These are phyloP conservation scores for Lactarius trivialis DNA, from an alignment of 768 basidiomycete genomes.

Conservation along the genomic window DNA sequence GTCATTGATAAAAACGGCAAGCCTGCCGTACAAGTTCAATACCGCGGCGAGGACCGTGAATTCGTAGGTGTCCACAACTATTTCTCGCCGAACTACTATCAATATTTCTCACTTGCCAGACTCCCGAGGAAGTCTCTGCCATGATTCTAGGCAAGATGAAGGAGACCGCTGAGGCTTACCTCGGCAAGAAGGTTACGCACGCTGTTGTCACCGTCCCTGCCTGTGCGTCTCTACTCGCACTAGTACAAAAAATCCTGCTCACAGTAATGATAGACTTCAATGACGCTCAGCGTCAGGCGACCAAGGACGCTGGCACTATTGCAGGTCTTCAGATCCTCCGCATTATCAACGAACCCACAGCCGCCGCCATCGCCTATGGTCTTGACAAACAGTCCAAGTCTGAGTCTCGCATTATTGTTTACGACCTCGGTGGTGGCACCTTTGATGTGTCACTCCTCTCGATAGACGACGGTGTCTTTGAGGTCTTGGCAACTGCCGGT, in stretches of 20 bases:
- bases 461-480: slow-evolving; percentile 56
- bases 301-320: slow-evolving; percentile 95
- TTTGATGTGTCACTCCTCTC: slow-evolving; percentile 95
- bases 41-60: slow-evolving; percentile 72
- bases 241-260: slow-evolving; percentile 11
- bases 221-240: slow-evolving; percentile 42
- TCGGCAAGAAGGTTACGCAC: slow-evolving; percentile 92
- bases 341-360: slow-evolving; percentile 97
- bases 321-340: slow-evolving; percentile 92
- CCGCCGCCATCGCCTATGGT: slow-evolving; percentile 96
- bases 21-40: slow-evolving; percentile 68
- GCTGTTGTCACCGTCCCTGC: slow-evolving; percentile 98
- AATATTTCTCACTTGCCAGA: slow-evolving; percentile 37
- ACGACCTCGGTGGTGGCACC: slow-evolving; percentile 97
- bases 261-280: slow-evolving; percentile 68
- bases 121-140: slow-evolving; percentile 90
- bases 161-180: slow-evolving; percentile 97
- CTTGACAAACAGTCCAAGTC: slow-evolving; percentile 86
- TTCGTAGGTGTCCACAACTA: slow-evolving; percentile 54
- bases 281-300: slow-evolving; percentile 98
- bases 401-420: slow-evolving; percentile 94
- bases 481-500: slow-evolving; percentile 54
- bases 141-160: slow-evolving; percentile 98
- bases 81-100: neutral
- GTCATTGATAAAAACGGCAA: slow-evolving; percentile 75